phyloP scores from a whole-genome alignment of 495 filamentous ascomycete genomes.

The Friedmanniomyces simplex region DNA sequence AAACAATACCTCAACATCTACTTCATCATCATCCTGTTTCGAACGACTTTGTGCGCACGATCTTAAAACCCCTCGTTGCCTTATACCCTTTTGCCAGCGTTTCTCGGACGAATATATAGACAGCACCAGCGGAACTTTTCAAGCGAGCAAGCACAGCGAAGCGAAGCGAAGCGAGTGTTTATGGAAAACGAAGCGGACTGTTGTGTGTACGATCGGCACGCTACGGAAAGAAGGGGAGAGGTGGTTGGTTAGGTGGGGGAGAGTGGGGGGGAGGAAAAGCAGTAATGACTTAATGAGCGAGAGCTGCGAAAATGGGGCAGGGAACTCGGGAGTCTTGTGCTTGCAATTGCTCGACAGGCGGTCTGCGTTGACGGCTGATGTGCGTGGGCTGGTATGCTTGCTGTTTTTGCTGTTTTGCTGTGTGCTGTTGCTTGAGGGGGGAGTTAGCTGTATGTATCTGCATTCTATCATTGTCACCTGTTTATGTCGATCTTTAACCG shows the following conservation, averaged over 20 bases:
- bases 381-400: not conserved
- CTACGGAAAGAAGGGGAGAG: not conserved
- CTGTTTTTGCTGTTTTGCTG: not conserved
- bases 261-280: no score
- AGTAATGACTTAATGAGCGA: slow-evolving; percentile 3
- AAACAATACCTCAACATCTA: not conserved
- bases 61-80: slow-evolving; percentile 17
- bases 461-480: no score
- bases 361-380: not conserved
- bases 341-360: no score
- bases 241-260: no score
- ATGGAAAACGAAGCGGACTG: not conserved
- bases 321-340: not conserved
- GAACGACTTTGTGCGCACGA: no score
- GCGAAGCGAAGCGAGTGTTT: not conserved
- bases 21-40: not conserved
- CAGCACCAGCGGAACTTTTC: slow-evolving; percentile 2
- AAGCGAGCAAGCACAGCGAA: slow-evolving; percentile 9
- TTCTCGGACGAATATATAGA: slow-evolving; percentile 7
- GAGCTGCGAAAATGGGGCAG: not conserved
- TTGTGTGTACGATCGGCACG: slow-evolving; percentile 1
- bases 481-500: no score
- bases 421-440: no score
- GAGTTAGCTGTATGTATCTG: no score
- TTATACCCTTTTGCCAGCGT: slow-evolving; percentile 21